Base-by-base conservation (phyloP, 1,139 yeast species). In the Saccharomyces hybrid region DNA sequence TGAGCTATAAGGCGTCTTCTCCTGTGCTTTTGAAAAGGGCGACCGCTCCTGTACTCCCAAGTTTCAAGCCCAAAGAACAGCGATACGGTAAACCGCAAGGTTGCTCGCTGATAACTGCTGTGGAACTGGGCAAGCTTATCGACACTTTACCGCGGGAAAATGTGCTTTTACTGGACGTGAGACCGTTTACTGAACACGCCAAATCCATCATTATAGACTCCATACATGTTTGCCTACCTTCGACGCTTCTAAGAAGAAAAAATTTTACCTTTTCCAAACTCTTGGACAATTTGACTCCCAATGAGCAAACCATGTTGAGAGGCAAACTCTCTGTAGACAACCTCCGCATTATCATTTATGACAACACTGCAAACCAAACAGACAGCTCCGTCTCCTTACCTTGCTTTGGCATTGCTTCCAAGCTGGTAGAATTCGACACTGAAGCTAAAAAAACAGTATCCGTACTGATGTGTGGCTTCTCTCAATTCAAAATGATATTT, bases 211-310 rank as follows among this genome's bases (percentile, higher is more conserved):
- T 88, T n/a, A 63, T 61, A n/a, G 71, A 76, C 49, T 79, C 96
- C 1, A 72, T 85, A 48, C 85, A 85, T 64, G 77, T 88, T 38
- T 85, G 91, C 64, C 73, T 88, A 26, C 96, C 96, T 1, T 82
- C 93, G 16, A 88, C 96, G 0, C 73, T 88, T 49, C 71, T 88
- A 59, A 85, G 85, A 64, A 77, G 96, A 57, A 75, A 80, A 42
- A 82, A 80, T 56, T 87, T 84, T 64, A 79, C 80, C 16, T 72
- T 87, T 60, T 73, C 54, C 71, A 84, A 60, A 78, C 66, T 70
- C 61, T 49, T 73, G 23, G 67, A 63, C 46, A 71, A 68, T 56
- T 58, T 69, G 54, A 65, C 72, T 1, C 50, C 60, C 3, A 50
- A 64, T 50, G 83, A 79, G 53, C 74, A 73, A 59, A 50, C 54